Conservation (phyloP, 2,329 filamentous ascomycete genomes). For the Xylaria sp. region DNA sequence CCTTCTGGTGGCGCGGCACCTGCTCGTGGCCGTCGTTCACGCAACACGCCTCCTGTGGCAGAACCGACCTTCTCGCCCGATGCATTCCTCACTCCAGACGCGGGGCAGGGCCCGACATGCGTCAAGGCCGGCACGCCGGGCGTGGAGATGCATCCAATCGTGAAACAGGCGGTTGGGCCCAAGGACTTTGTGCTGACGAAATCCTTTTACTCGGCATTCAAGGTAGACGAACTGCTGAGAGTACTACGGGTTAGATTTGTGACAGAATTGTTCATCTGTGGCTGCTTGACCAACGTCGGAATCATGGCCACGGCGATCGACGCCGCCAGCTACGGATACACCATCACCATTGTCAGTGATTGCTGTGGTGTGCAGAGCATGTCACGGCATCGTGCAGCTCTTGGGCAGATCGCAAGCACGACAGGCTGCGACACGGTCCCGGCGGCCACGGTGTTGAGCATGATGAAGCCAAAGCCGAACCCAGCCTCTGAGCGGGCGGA, state of each 20-base stretch:
- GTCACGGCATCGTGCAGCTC: conserved; percentile 74
- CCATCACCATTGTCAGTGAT: conserved; percentile 88
- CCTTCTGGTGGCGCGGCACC: conserved; percentile 33
- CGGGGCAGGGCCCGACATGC: conserved; percentile 52
- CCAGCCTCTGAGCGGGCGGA: conserved; percentile 39
- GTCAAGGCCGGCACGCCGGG: conserved; percentile 59
- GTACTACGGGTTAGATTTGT: conserved; percentile 86
- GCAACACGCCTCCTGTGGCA: conserved; percentile 44
- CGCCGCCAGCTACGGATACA: conserved; percentile 85
- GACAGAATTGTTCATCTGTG: conserved; percentile 90
- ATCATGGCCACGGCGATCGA: conserved; percentile 93
- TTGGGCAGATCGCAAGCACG: conserved; percentile 76
- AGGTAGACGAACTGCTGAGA: conserved; percentile 76
- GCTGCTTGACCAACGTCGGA: conserved; percentile 85
- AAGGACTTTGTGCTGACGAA: conserved; percentile 70
- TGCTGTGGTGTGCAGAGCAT: conserved; percentile 84
- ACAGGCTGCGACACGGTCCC: conserved; percentile 77
- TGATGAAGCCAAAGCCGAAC: conserved; percentile 44
- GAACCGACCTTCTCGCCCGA: conserved; percentile 42
- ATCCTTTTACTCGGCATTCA: conserved; percentile 88
- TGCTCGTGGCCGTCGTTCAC: conserved; percentile 43
- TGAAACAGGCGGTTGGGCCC: conserved; percentile 59
- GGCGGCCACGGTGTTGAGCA: conserved; percentile 66
- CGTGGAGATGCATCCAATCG: conserved; percentile 56
- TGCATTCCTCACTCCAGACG: conserved; percentile 56